Evolutionary conservation across 23 red algal genomes (phyloP).

Genomic region (Chondrus crispus): DNA sequence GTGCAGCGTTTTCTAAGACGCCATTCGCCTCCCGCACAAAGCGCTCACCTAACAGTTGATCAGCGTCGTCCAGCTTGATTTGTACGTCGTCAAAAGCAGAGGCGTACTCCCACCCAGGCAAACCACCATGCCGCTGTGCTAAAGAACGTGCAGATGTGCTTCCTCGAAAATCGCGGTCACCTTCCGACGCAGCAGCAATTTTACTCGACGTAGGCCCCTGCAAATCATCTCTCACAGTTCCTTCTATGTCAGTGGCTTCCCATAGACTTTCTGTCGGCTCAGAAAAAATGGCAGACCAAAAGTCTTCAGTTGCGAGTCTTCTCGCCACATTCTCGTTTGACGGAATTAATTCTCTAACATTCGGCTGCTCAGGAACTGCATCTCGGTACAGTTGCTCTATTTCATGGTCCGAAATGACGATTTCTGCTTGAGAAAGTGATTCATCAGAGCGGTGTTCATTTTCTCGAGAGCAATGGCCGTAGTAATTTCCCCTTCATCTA

Average conservation of each 20-base stretch:
- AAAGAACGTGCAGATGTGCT: background rate
- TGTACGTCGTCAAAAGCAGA: conserved; percentile 15
- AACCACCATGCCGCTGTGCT: background rate
- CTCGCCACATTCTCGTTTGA: background rate
- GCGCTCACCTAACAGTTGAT: background rate
- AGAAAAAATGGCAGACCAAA: background rate
- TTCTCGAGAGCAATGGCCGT: no score
- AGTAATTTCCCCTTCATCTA: no score
- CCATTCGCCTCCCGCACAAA: background rate
- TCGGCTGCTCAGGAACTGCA: no score
- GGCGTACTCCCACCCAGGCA: conserved; percentile 25
- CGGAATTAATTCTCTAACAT: background rate
- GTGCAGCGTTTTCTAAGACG: background rate
- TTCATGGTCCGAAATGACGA: no score
- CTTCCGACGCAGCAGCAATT: no score
- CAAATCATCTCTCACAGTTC: background rate
- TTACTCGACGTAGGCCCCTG: no score
- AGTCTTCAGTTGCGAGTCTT: background rate
- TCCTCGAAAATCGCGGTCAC: no score
- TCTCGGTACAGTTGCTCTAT: no score
- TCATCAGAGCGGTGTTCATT: no score
- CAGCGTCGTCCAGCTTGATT: conserved; percentile 21
- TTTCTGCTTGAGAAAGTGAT: no score
- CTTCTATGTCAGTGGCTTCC: background rate
- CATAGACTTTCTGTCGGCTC: background rate